Conservation (phyloP, 768 basidiomycete species). For the Boletus vermiculosoides region DNA sequence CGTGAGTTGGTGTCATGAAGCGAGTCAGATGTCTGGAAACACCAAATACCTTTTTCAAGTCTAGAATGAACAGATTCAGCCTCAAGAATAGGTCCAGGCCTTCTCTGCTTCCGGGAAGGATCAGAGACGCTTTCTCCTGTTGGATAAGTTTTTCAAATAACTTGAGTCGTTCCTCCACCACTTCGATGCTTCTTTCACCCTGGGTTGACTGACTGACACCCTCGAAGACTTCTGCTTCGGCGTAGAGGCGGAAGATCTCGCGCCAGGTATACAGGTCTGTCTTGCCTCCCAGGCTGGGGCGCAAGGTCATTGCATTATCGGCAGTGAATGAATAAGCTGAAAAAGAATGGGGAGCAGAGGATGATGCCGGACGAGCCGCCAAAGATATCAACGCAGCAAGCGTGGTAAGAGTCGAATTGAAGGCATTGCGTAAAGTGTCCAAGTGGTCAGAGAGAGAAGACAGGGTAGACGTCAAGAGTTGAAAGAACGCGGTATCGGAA, state of each 20-base stretch:
- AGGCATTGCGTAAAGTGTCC: slow-evolving; percentile 47
- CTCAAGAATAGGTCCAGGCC: slow-evolving; percentile 70
- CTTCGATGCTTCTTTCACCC: slow-evolving; percentile 68
- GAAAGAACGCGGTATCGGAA: slow-evolving; percentile 81
- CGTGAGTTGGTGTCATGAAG: not conserved
- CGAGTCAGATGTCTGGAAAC: not conserved
- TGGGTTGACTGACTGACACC: slow-evolving; percentile 57
- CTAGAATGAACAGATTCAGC: slow-evolving; percentile 75
- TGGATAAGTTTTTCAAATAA: slow-evolving; percentile 61
- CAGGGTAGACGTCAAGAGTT: slow-evolving; percentile 61
- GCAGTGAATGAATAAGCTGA: slow-evolving; percentile 31
- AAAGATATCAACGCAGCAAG: slow-evolving; percentile 43
- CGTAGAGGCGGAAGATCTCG: slow-evolving; percentile 84
- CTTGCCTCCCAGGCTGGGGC: slow-evolving; percentile 38
- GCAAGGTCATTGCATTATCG: slow-evolving; percentile 30
- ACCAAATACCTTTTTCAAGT: slow-evolving; percentile 69
- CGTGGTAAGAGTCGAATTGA: slow-evolving; percentile 44
- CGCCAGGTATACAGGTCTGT: slow-evolving; percentile 85
- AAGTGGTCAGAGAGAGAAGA: slow-evolving; percentile 56
- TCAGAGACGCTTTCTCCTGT: slow-evolving; percentile 50
- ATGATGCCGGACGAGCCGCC: slow-evolving; percentile 34
- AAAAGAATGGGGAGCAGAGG: slow-evolving; percentile 31
- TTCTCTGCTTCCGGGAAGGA: slow-evolving; percentile 51
- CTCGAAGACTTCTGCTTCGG: slow-evolving; percentile 86
- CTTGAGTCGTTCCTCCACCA: slow-evolving; percentile 64